A percentile compares a stretch with the other conserved stretches of the same genome.
phyloP scores from a whole-genome alignment of 2,329 filamentous ascomycete genomes.

The Cercospora sesami region DNA sequence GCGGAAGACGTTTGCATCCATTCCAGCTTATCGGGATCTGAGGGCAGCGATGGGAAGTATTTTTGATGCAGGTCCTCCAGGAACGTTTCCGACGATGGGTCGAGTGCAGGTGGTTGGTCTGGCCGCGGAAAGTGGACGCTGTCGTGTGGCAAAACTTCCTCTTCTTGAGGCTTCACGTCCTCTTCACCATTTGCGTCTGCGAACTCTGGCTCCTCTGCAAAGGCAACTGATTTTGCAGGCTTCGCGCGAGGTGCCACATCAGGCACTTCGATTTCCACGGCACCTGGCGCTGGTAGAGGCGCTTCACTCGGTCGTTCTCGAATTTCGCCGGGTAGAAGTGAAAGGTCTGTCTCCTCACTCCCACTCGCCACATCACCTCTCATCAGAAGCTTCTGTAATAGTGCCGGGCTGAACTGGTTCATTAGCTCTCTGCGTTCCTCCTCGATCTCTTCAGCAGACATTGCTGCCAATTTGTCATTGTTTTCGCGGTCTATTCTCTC shows the following conservation, averaged over 20 bases:
- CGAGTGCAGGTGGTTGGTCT: constrained; percentile 66
- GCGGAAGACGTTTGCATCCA: constrained; percentile 76
- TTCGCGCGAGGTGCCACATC: constrained; percentile 16
- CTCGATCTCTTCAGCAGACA: constrained; percentile 81
- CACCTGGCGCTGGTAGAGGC: not conserved
- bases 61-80: constrained; percentile 81
- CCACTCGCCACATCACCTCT: constrained; percentile 74
- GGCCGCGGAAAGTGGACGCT: constrained; percentile 61
- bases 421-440: constrained; percentile 79
- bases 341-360: constrained; percentile 45
- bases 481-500: constrained; percentile 82
- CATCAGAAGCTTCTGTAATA: constrained; percentile 74
- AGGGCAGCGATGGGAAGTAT: constrained; percentile 86
- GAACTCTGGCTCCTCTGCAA: constrained; percentile 23
- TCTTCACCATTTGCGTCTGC: constrained; percentile 9
- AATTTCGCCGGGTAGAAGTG: constrained; percentile 11
- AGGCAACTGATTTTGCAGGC: constrained; percentile 30
- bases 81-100: constrained; percentile 80
- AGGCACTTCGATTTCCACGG: not conserved
- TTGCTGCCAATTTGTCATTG: constrained; percentile 66
- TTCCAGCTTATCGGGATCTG: constrained; percentile 79
- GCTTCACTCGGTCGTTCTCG: not conserved
- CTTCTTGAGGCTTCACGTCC: not conserved
- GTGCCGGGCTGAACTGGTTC: constrained; percentile 68
- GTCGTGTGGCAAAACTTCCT: constrained; percentile 26